These are phyloP conservation scores for Lasiodiplodia theobromae DNA, from an alignment of 2,329 filamentous ascomycete genomes.

Conservation along the genomic window DNA sequence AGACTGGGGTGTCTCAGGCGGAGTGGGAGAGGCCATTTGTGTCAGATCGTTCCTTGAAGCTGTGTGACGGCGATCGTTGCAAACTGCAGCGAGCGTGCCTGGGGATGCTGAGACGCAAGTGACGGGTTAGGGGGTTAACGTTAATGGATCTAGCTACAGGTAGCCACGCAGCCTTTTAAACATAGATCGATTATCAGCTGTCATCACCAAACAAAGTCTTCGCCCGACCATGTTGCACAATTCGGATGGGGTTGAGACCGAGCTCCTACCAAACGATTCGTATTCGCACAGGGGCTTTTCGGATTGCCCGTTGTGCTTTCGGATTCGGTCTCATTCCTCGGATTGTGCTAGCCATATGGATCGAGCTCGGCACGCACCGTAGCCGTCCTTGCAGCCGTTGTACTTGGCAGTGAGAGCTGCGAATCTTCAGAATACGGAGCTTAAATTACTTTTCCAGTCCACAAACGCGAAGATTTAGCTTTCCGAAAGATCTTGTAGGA, in stretches of 20 bases:
- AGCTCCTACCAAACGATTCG: neutral
- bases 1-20: slow-evolving; percentile 12
- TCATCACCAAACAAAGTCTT: neutral
- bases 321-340: neutral
- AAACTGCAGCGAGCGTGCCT: neutral
- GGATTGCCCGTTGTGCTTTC: neutral
- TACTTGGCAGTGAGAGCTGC: neutral
- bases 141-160: neutral
- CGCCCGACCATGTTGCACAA: neutral
- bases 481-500: too few species aligned
- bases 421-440: too few species aligned
- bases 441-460: too few species aligned
- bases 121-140: neutral
- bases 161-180: neutral
- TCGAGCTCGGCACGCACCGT: neutral
- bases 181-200: neutral
- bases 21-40: neutral
- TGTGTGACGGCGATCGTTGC: neutral
- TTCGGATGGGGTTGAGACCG: neutral
- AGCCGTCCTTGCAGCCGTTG: neutral
- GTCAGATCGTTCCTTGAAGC: neutral
- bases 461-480: too few species aligned
- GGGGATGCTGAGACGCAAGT: neutral
- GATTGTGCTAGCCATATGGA: neutral
- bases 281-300: neutral